phyloP scores from a whole-genome alignment of 352 stramenopile species.

The Phytophthora macrochlamydospora region DNA sequence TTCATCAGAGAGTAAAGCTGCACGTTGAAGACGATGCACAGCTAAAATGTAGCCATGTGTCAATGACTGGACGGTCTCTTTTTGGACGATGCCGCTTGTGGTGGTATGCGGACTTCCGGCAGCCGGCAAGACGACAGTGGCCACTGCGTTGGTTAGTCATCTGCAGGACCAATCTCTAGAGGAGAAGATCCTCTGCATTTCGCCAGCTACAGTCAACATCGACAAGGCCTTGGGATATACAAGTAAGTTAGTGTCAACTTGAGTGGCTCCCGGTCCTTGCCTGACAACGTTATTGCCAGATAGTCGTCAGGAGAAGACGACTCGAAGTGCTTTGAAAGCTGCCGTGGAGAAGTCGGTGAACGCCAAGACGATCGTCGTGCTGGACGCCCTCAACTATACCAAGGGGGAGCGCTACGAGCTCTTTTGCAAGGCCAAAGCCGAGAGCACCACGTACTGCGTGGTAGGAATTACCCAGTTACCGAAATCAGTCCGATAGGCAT shows the following conservation, averaged over 20 bases:
- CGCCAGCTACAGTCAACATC: constrained; percentile 65
- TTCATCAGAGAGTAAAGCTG: neutral
- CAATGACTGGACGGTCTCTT: neutral
- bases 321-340: constrained; percentile 65
- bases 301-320: constrained; percentile 67
- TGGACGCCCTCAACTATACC: constrained; percentile 95
- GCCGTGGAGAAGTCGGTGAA: constrained; percentile 71
- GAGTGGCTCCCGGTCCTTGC: no score
- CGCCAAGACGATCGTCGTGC: constrained; percentile 82
- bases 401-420: constrained; percentile 96
- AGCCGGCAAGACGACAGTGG: constrained; percentile 68
- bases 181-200: constrained; percentile 62
- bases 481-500: neutral
- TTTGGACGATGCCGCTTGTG: constrained; percentile 68
- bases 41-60: neutral
- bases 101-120: constrained; percentile 73
- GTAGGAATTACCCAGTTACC: constrained; percentile 17
- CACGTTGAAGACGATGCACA: neutral
- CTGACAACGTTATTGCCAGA: constrained; percentile 32
- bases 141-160: constrained; percentile 53
- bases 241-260: constrained; percentile 29
- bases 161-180: constrained; percentile 42
- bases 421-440: constrained; percentile 93
- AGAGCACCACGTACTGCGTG: constrained; percentile 92
- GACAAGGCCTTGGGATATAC: constrained; percentile 60